A percentile compares a stretch with the other conserved stretches of the same genome.
Evolutionary conservation across 1,284 basidiomycete genomes (phyloP).

Genomic region (Entoloma clypeatum): DNA sequence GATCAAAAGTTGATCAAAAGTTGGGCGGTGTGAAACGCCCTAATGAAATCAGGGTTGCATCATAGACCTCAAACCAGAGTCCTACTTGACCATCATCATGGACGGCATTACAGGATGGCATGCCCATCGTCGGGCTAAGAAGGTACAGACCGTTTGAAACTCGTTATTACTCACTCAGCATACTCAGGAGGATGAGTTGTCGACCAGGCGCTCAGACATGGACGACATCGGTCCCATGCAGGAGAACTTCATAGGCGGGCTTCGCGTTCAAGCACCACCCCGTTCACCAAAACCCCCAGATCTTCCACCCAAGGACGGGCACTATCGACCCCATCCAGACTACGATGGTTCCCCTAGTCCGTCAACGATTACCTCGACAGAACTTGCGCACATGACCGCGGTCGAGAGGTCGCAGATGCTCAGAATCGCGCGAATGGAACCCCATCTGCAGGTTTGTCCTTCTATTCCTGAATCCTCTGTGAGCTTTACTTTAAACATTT

Average conservation of each 20-base stretch:
- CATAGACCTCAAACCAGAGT: too few species aligned
- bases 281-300: slow-evolving; percentile 29
- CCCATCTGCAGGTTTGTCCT: slow-evolving; percentile 52
- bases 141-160: slow-evolving; percentile 29
- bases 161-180: slow-evolving; percentile 6
- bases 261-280: slow-evolving; percentile 26
- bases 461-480: slow-evolving; percentile 1
- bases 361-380: slow-evolving; percentile 31
- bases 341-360: slow-evolving; percentile 24
- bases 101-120: slow-evolving; percentile 71
- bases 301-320: slow-evolving; percentile 33
- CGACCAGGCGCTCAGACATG: slow-evolving; percentile 46
- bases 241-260: slow-evolving; percentile 55
- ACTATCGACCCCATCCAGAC: slow-evolving; percentile 12
- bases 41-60: too few species aligned
- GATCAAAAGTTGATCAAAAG: too few species aligned
- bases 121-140: slow-evolving; percentile 49
- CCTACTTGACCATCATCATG: slow-evolving; percentile 36
- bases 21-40: too few species aligned
- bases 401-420: slow-evolving; percentile 60
- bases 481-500: slow-evolving; percentile 1
- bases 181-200: slow-evolving; percentile 45
- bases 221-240: slow-evolving; percentile 56
- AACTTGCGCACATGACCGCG: slow-evolving; percentile 51
- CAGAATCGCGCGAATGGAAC: slow-evolving; percentile 60